Base-by-base conservation (phyloP, 352 stramenopile genomes). In the Phytophthora tentaculata region DNA sequence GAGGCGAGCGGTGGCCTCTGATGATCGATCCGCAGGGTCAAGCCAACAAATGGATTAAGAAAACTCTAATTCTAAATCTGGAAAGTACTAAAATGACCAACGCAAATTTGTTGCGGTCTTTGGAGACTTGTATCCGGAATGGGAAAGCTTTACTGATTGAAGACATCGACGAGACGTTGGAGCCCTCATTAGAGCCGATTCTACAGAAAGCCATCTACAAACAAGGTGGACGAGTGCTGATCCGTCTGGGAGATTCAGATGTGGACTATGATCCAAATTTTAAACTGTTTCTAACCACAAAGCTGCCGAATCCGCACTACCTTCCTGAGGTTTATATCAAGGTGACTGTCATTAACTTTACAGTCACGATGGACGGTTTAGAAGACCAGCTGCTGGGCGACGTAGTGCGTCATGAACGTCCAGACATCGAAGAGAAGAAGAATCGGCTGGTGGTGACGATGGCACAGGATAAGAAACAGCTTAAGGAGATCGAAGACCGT, bases 291-390 rank as follows among this genome's bases (percentile, higher is more conserved):
- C 76, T 98, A 41, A 98, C 95, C 0, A 98, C 94, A 0, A 98
- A 98, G 67, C 75, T 98, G 19, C 84, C 94, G 6, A 98, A 98
- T 60, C 94, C 94, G 8, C 94, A 98, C 73, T 98, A 98, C 62
- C 71, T 98, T 8, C 95, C 95, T 0, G 95, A 98, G 29, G 88
- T 98, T 5, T 98, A 96, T 80, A 98, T 98, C 71, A 98, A 98
- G 71, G 94, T 98, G 43, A 98, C 94, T 3, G 83, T 98, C 12
- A 98, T 98, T 74, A 98, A 98, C 74, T 98, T 98, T 67, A 98
- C 94, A 1, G 92, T 98, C 48, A 98, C 95, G 16, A 97, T 98
- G 86, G 87, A 96, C 19, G 95, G 95, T 0, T 67, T 98, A 13
- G 94, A 98, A 50, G 90, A 98, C 49, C 95, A 98, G 69, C 73